Evolutionary conservation across 495 filamentous ascomycete species (phyloP).

Genomic region (Annulohypoxylon stygium): DNA sequence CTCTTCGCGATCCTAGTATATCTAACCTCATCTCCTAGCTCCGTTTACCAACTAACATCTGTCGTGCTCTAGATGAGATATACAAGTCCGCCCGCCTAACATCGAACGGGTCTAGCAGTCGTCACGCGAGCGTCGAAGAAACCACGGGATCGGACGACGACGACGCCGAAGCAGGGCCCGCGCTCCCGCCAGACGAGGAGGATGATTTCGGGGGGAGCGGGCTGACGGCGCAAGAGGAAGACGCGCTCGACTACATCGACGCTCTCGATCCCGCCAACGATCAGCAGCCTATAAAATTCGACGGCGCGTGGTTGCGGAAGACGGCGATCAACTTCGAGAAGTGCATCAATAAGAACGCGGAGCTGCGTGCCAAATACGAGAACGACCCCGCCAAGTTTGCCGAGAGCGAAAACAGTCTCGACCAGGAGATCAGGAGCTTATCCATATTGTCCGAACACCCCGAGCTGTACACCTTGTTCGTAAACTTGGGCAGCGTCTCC

Average conservation of each 20-base stretch:
- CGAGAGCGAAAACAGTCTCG: constrained; percentile 84
- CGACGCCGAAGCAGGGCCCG: constrained; percentile 66
- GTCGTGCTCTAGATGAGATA: constrained; percentile 67
- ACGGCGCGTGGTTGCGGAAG: constrained; percentile 84
- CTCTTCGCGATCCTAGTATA: constrained; percentile 77
- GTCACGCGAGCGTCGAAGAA: constrained; percentile 56
- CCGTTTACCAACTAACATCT: constrained; percentile 18
- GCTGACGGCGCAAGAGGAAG: constrained; percentile 80
- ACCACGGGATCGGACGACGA: constrained; percentile 64
- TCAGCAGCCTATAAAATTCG: constrained; percentile 78
- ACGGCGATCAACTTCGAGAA: constrained; percentile 89
- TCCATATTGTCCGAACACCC: constrained; percentile 90
- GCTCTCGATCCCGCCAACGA: constrained; percentile 69
- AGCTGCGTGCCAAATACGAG: constrained; percentile 89
- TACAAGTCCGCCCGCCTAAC: constrained; percentile 89
- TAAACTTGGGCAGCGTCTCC: constrained; percentile 78
- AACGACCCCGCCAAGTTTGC: constrained; percentile 84
- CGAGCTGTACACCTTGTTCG: constrained; percentile 86
- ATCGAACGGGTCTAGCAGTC: constrained; percentile 59
- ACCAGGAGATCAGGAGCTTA: constrained; percentile 88
- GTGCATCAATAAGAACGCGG: constrained; percentile 91
- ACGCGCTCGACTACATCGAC: constrained; percentile 93
- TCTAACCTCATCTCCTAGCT: constrained; percentile 25
- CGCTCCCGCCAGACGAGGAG: constrained; percentile 60
- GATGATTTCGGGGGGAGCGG: constrained; percentile 95